These are phyloP conservation scores for Magnaporthiopsis incrustans DNA, from an alignment of 2,329 filamentous ascomycete species.

Conservation along the genomic window DNA sequence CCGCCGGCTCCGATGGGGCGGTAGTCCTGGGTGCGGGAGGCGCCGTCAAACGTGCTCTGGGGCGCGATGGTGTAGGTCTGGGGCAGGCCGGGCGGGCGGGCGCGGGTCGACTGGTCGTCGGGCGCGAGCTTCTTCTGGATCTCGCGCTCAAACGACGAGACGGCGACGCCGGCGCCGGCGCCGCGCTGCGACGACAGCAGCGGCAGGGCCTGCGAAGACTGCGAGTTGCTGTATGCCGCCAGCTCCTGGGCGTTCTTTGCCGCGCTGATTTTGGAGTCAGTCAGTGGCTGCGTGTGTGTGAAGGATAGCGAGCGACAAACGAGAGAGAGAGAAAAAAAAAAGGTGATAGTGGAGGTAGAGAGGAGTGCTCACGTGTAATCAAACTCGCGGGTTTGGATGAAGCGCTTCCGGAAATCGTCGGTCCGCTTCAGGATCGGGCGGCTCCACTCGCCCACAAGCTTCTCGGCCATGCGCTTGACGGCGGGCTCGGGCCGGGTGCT, in stretches of 20 bases:
- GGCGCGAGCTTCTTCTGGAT: conserved; percentile 52
- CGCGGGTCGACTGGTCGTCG: conserved; percentile 44
- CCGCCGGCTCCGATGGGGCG: conserved; percentile 56
- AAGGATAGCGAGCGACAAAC: neutral
- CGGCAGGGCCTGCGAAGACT: conserved; percentile 22
- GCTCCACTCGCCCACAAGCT: conserved; percentile 91
- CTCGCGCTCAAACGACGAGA: conserved; percentile 36
- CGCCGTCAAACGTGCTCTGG: conserved; percentile 50
- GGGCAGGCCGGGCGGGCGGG: conserved; percentile 45
- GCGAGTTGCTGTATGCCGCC: conserved; percentile 24
- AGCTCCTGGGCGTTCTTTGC: conserved; percentile 45
- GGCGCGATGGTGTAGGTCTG: conserved; percentile 53
- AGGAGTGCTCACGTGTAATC: conserved; percentile 50
- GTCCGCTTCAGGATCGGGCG: conserved; percentile 87
- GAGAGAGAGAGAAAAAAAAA: neutral
- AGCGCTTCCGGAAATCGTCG: conserved; percentile 87
- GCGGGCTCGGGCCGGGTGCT: conserved; percentile 79
- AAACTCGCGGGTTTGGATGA: conserved; percentile 54
- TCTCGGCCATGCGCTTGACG: conserved; percentile 92
- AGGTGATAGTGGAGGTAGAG: too few species aligned
- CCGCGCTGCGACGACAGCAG: conserved; percentile 23
- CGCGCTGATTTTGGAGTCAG: conserved; percentile 28
- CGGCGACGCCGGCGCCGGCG: neutral
- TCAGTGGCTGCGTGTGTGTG: too few species aligned
- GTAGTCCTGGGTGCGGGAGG: conserved; percentile 40